Conservation (phyloP, 2,329 filamentous ascomycete species). For the Apiospora koreana region DNA sequence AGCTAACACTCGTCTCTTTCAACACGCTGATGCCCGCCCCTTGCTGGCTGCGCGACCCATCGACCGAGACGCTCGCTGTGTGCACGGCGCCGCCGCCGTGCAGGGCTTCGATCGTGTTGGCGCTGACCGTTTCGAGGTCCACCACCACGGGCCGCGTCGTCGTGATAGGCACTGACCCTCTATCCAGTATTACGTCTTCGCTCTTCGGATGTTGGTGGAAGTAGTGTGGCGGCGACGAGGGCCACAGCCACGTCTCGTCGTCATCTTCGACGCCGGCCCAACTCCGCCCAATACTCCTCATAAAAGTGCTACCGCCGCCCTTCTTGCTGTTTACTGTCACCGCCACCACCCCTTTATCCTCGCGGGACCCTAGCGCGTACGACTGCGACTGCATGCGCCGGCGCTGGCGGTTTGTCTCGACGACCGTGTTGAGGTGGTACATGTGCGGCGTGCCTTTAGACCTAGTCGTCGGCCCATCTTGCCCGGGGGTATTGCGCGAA, state of each 20-base stretch:
- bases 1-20: neutral
- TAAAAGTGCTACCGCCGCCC: neutral
- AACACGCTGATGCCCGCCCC: constrained; percentile 2
- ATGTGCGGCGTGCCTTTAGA: neutral
- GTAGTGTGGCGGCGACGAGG: neutral
- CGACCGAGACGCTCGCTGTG: constrained; percentile 6
- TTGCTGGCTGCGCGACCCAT: neutral
- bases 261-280: neutral
- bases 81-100: constrained; percentile 8
- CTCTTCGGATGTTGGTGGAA: neutral
- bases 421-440: constrained; percentile 11
- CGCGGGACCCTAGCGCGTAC: constrained; percentile 19
- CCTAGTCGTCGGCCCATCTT: neutral
- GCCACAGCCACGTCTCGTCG: constrained; percentile 19
- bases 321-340: constrained; percentile 7
- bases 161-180: neutral
- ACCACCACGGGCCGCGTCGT: neutral
- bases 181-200: neutral
- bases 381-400: constrained; percentile 18
- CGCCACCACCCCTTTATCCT: constrained; percentile 13
- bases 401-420: constrained; percentile 18
- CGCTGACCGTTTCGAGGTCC: neutral
- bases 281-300: neutral
- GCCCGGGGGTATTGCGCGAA: neutral
- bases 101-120: neutral